Evolutionary conservation across 768 basidiomycete genomes (phyloP).

Genomic region (Cyclocybe cylindracea): DNA sequence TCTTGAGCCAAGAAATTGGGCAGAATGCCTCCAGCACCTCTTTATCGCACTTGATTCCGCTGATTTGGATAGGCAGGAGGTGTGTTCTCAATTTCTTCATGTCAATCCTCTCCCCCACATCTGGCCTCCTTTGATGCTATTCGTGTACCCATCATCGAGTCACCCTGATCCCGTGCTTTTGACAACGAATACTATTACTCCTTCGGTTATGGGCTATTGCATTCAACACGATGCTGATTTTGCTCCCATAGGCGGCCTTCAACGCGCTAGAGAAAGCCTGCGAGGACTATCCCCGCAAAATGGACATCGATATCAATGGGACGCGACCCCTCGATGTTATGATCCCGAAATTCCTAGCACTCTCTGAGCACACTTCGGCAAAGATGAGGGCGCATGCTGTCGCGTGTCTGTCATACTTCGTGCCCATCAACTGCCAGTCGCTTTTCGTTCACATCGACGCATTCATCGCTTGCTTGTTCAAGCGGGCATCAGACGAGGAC

Average conservation of each 20-base stretch:
- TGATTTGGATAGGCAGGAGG: conserved; percentile 83
- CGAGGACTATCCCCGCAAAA: conserved; percentile 94
- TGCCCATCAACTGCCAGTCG: conserved; percentile 83
- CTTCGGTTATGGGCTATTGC: not conserved
- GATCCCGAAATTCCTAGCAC: conserved; percentile 91
- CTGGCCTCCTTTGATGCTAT: not conserved
- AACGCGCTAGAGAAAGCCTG: conserved; percentile 93
- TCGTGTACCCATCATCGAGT: not conserved
- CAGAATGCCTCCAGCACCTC: conserved; percentile 87
- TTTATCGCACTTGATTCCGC: conserved; percentile 77
- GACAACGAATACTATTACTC: not conserved
- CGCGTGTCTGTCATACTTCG: conserved; percentile 92
- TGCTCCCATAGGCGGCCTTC: conserved; percentile 72
- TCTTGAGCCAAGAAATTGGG: conserved; percentile 91
- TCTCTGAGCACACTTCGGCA: conserved; percentile 80
- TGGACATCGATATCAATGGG: conserved; percentile 92
- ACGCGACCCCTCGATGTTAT: conserved; percentile 94
- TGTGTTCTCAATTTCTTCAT: conserved; percentile 37
- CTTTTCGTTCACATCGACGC: conserved; percentile 90
- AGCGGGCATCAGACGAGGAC: conserved; percentile 92
- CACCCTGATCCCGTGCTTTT: not conserved
- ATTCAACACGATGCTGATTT: conserved; percentile 2
- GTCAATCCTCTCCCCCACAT: not conserved
- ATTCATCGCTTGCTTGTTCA: conserved; percentile 93
- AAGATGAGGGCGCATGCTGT: conserved; percentile 95